Conservation (phyloP, 345 rosid genomes). For the Pugionium cornutum region DNA sequence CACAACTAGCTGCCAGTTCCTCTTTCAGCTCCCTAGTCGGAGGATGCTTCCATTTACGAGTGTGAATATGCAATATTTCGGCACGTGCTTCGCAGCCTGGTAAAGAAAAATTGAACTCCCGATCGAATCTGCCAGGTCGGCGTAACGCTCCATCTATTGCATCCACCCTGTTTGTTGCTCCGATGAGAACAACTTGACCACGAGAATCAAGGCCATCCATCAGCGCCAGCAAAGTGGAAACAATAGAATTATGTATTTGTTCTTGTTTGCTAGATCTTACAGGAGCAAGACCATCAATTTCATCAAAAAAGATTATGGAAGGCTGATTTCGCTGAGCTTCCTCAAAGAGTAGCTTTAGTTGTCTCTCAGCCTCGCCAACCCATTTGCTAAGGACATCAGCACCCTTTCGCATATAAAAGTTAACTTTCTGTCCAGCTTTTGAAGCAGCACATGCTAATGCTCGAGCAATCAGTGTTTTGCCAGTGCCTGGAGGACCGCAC, state of each 20-base stretch:
- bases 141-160: constrained; percentile 99
- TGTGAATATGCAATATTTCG: constrained; percentile 92
- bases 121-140: constrained; percentile 99
- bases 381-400: constrained; percentile 99
- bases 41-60: constrained; percentile 97
- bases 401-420: constrained; percentile 99
- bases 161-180: constrained; percentile 99
- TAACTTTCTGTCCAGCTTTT: constrained; percentile 99
- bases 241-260: constrained; percentile 99
- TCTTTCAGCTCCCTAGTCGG: constrained; percentile 77
- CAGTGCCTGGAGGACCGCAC: constrained; percentile 99
- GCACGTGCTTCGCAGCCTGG: constrained; percentile 99
- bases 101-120: constrained; percentile 95
- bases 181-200: constrained; percentile 99
- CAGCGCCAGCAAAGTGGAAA: constrained; percentile 95
- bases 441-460: constrained; percentile 99
- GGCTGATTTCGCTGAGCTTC: constrained; percentile 99
- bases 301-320: constrained; percentile 97
- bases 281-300: constrained; percentile 99
- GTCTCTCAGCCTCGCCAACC: constrained; percentile 99
- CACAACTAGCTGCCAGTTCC: constrained; percentile 97
- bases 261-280: constrained; percentile 99
- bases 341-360: constrained; percentile 92
- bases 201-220: constrained; percentile 99
- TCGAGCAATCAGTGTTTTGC: constrained; percentile 97